Evolutionary conservation across 148 eudicot genomes (phyloP).

Genomic region (Diospyros lotus): DNA sequence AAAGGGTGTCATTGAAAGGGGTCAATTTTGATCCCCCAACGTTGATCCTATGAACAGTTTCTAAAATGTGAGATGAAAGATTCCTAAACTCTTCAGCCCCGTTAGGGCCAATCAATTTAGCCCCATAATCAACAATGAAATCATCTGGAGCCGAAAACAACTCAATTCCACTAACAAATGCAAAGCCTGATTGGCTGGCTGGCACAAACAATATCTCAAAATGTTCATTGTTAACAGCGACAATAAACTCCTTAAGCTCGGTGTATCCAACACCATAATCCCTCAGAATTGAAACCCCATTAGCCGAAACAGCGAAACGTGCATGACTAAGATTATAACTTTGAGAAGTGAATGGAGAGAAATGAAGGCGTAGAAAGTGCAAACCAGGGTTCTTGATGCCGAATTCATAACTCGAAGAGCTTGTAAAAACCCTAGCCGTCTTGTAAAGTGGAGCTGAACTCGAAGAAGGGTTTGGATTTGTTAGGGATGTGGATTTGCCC

Average conservation of each 20-base stretch:
- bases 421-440: constrained; percentile 69
- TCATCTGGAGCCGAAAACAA: constrained; percentile 76
- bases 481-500: constrained; percentile 44
- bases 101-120: constrained; percentile 31
- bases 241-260: constrained; percentile 58
- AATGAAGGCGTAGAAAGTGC: constrained; percentile 82
- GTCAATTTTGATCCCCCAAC: constrained; percentile 78
- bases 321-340: constrained; percentile 49
- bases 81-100: constrained; percentile 50
- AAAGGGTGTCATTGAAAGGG: constrained; percentile 91
- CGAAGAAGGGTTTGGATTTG: constrained; percentile 39
- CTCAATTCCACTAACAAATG: constrained; percentile 78
- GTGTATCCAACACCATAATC: constrained; percentile 28
- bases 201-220: constrained; percentile 58
- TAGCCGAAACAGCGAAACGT: constrained; percentile 57
- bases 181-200: constrained; percentile 31
- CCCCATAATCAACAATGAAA: constrained; percentile 54
- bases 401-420: constrained; percentile 47
- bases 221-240: constrained; percentile 34
- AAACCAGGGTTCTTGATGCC: constrained; percentile 43
- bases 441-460: constrained; percentile 43
- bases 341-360: constrained; percentile 50
- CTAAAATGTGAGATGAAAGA: constrained; percentile 43
- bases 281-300: constrained; percentile 55
- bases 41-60: constrained; percentile 80